Conservation (phyloP, 345 rosid genomes). For the Cardamine occulta region DNA sequence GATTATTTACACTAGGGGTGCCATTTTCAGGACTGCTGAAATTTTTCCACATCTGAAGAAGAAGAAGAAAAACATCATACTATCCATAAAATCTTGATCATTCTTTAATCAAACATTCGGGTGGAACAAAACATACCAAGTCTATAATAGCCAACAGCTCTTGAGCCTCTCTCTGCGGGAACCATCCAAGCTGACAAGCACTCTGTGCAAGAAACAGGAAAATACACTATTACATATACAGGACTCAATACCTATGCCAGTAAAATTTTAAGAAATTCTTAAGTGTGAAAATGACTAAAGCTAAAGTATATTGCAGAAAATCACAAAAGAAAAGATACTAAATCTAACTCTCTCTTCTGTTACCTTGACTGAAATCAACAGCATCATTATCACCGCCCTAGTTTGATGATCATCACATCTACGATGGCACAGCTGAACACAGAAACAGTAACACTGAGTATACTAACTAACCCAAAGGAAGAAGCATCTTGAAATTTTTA, state of each 20-base stretch:
- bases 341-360: slow-evolving; percentile 13
- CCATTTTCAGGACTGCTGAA: slow-evolving; percentile 55
- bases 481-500: neutral
- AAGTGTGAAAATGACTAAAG: slow-evolving; percentile 6
- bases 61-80: slow-evolving; percentile 34
- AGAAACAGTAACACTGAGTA: slow-evolving; percentile 6
- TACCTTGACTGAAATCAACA: slow-evolving; percentile 92
- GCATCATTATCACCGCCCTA: slow-evolving; percentile 64
- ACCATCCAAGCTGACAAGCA: slow-evolving; percentile 86
- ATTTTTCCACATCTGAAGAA: slow-evolving; percentile 58
- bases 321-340: neutral
- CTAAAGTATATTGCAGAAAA: slow-evolving; percentile 6
- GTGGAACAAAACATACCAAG: slow-evolving; percentile 52
- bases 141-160: slow-evolving; percentile 56
- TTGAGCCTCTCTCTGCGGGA: slow-evolving; percentile 61
- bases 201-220: slow-evolving; percentile 47
- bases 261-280: neutral
- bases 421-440: slow-evolving; percentile 56
- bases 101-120: neutral
- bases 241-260: neutral
- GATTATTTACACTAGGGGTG: slow-evolving; percentile 33
- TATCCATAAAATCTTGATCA: neutral
- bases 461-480: slow-evolving; percentile 8
- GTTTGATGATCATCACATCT: slow-evolving; percentile 44
- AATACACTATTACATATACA: slow-evolving; percentile 13